Conservation (phyloP, 371 early-diverging fungal genomes). For the Rhizopus stolonifer region DNA sequence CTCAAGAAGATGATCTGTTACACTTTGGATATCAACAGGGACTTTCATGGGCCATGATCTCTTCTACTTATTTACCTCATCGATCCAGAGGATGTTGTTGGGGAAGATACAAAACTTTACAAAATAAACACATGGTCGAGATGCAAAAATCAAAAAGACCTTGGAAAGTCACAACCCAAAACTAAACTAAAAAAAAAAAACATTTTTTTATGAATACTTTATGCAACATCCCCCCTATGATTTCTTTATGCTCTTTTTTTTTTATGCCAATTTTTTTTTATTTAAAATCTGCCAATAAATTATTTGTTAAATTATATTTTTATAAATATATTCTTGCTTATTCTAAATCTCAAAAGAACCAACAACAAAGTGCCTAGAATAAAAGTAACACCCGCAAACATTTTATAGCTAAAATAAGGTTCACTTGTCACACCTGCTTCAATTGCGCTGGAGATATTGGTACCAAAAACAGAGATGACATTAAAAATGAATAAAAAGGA, state of each 20-base stretch:
- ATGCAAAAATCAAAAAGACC: constrained; percentile 31
- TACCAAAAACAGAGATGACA: constrained; percentile 29
- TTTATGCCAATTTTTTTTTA: background rate
- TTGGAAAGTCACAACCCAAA: constrained; percentile 25
- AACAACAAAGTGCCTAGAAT: constrained; percentile 23
- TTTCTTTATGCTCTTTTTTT: background rate
- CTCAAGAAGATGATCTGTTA: constrained; percentile 37
- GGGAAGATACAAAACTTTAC: constrained; percentile 47
- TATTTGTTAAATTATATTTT: background rate
- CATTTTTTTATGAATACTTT: no score
- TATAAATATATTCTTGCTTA: constrained; percentile 22
- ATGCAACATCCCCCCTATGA: background rate
- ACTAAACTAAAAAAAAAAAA: no score
- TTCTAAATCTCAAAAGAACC: constrained; percentile 25
- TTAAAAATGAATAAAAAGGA: constrained; percentile 35
- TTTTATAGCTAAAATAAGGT: constrained; percentile 43
- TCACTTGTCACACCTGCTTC: constrained; percentile 17
- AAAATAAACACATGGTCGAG: constrained; percentile 32
- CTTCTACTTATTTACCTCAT: constrained; percentile 41
- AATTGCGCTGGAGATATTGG: constrained; percentile 42
- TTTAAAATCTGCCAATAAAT: no score
- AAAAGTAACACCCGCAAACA: constrained; percentile 37
- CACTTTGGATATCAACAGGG: constrained; percentile 44
- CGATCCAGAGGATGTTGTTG: constrained; percentile 50
- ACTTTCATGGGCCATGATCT: constrained; percentile 48